Evolutionary conservation across 768 basidiomycete genomes (phyloP), one percentile per base, ranked within the genome.

Genomic region (Lactarius deliciosus): DNA sequence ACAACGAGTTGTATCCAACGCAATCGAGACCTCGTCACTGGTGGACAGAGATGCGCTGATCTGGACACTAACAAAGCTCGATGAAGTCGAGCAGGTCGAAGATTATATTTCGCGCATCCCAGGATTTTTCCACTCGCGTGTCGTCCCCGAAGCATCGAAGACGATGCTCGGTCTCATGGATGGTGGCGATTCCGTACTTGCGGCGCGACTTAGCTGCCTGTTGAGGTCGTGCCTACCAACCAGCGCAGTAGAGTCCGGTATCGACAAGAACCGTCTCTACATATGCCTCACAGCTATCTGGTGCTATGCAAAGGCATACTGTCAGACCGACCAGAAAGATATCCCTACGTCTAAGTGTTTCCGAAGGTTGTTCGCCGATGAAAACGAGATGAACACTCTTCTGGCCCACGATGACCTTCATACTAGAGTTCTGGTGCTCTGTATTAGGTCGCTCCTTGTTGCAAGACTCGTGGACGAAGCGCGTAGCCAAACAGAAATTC

Each of bases 121-220:
- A 15, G 60, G 60, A 7, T 60, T 60, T n/a, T 60, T 60, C 60
- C 30, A 47, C 60, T 60, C 60, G 25, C 60, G 60, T 18, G 40
- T 59, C 7, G 60, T 60, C 30, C 41, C 60, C 9, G n/a, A 47
- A 45, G 60, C 60, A 18, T 8, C 30, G 28, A 16, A 9, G 30
- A 60, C 60, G 1, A 60, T 60, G 60, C 43, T 60, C 5, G 60
- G 32, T 43, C 45, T 60, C 30, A 60, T 60, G 43, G 41, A 30
- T 3, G 60, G 60, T 20, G 60, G 45, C 16, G 60, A 60, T 47
- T 43, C 60, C n/a, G 60, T 60, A 18, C 60, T 60, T 28, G 60
- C 60, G 6, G 60, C 20, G 15, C 60, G 60, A 41, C 45, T 60
- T 30, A 28, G n/a, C n/a, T 32, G 43, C n/a, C 43, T 60, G 30